phyloP scores from a whole-genome alignment of 768 basidiomycete genomes.

The Lentinula sp. region DNA sequence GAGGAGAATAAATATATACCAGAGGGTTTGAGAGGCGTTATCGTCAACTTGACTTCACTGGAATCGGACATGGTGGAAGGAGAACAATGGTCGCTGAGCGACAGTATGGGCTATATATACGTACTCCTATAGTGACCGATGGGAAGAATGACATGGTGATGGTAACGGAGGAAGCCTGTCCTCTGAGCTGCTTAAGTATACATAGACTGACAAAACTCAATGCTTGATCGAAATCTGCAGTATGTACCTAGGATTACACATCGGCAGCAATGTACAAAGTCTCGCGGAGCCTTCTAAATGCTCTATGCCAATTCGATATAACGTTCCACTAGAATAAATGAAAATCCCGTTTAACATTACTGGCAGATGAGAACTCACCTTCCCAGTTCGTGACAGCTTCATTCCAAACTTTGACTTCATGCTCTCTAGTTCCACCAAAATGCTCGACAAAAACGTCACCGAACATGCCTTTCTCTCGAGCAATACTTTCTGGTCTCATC shows the following conservation, averaged over 20 bases:
- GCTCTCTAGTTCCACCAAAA: conserved; percentile 89
- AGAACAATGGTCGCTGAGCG: neutral
- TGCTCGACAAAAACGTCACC: conserved; percentile 93
- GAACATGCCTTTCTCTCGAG: conserved; percentile 67
- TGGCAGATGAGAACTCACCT: conserved; percentile 40
- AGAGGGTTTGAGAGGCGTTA: conserved; percentile 4
- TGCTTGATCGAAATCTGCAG: neutral
- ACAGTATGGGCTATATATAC: neutral
- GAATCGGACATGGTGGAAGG: neutral
- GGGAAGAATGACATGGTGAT: neutral
- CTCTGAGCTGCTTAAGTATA: neutral
- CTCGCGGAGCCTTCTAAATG: neutral
- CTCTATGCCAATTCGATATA: conserved; percentile 75
- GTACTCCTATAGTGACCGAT: neutral
- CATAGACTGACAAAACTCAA: neutral
- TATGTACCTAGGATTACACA: neutral
- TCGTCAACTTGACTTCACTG: neutral
- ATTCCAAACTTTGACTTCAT: conserved; percentile 84
- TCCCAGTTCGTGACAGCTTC: conserved; percentile 93
- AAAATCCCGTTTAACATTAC: conserved; percentile 4
- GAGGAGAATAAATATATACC: neutral
- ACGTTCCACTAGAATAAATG: conserved; percentile 56
- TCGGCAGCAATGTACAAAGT: neutral
- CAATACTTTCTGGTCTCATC: conserved; percentile 72
- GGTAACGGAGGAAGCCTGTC: neutral